Evolutionary conservation across 441 rosid species (phyloP), one percentile per base, ranked within the genome.

Genomic region (Lepidium campestre): DNA sequence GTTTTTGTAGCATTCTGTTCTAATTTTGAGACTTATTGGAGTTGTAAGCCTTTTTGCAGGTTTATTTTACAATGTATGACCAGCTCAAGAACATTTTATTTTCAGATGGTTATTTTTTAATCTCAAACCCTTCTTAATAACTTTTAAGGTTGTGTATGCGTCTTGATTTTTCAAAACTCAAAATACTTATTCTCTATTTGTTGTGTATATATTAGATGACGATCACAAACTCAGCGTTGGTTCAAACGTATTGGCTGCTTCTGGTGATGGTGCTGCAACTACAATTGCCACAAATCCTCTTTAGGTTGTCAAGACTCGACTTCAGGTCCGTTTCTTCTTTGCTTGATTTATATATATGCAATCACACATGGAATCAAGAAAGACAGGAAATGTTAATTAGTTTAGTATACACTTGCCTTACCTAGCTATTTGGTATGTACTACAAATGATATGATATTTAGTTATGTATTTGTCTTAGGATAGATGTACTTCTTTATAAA

Each of bases 281-380:
- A 79, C 85, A 17, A 76, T 80, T 27, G 78, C 74, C 41, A 86
- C 85, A 14, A 86, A 86, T 71, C 91, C 91, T 76, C 86, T 86
- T 68, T 86, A 88, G 91, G 91, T 86, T 79, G 91, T 86, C 66
- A 86, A 86, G 81, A 86, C 88, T 41, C 75, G 91, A 71, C 85
- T 83, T 64, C 91, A 86, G 76, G 91, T 86, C 67, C 12, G 72
- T 68, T 32, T 60, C 23, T 47, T 46, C 14, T 42, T 44, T 8
- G n/a, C 60, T 18, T 52, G 10, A 58, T 29, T 3, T 6, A 29
- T 29, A 29, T 57, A 31, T 57, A 10, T 25, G 41, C 37, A 22
- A 32, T 42, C 34, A 41, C n/a, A n/a, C n/a, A n/a, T 18, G 40
- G 34, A 14, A 22, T 67, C 37, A 57, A 6, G 29, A 1, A 12